These are phyloP conservation scores for Backusella tarrabulga DNA, from an alignment of 192 early-diverging fungal species.

Conservation along the genomic window DNA sequence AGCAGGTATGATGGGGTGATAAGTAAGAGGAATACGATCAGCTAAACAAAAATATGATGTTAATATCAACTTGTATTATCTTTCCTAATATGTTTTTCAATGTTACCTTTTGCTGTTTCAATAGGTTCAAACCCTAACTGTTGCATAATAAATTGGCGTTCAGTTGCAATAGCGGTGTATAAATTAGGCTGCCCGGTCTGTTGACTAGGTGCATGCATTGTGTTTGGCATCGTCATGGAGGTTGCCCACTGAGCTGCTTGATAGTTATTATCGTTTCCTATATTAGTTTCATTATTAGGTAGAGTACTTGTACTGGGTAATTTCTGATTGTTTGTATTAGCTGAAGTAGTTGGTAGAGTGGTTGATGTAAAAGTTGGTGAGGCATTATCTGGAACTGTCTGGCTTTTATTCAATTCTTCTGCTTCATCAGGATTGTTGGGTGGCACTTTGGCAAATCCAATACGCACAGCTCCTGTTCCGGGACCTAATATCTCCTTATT, in stretches of 20 bases:
- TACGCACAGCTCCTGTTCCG: constrained; percentile 64
- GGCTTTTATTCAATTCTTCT: neutral
- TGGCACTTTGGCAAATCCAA: constrained; percentile 36
- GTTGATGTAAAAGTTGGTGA: neutral
- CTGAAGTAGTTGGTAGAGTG: neutral
- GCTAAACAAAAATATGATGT: constrained; percentile 14
- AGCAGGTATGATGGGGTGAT: constrained; percentile 67
- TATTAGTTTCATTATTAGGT: neutral
- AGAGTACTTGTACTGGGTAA: neutral
- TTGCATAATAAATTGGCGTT: constrained; percentile 35
- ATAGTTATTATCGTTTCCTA: neutral
- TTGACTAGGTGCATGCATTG: constrained; percentile 32
- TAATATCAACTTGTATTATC: neutral
- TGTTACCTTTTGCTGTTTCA: constrained; percentile 4
- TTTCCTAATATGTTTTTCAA: neutral
- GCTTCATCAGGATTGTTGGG: constrained; percentile 8
- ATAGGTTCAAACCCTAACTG: constrained; percentile 10
- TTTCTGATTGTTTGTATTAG: neutral
- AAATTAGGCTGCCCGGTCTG: constrained; percentile 1
- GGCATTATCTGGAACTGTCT: neutral
- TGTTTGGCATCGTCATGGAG: constrained; percentile 38
- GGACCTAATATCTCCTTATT: constrained; percentile 82
- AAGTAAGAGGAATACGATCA: constrained; percentile 45
- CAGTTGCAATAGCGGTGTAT: constrained; percentile 25
- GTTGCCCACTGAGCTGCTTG: constrained; percentile 28